Evolutionary conservation across 2,329 filamentous ascomycete genomes (phyloP).

Genomic region (Colletotrichum sp.): DNA sequence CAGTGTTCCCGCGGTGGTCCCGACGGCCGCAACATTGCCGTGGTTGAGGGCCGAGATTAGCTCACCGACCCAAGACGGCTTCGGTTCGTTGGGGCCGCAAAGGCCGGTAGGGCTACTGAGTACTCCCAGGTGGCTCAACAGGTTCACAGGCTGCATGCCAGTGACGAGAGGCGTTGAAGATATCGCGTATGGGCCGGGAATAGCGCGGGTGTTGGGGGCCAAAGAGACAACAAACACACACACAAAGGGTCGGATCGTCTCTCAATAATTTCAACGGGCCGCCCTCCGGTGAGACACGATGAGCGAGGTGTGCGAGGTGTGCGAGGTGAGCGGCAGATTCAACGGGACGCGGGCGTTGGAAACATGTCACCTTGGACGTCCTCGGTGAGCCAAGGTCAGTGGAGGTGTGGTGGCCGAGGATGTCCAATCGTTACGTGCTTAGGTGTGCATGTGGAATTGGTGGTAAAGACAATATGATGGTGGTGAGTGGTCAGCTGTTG

Average conservation of each 20-base stretch:
- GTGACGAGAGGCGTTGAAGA: not conserved
- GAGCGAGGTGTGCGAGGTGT: not conserved
- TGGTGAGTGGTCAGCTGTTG: not conserved
- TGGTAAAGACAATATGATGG: not conserved
- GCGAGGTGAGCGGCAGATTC: not conserved
- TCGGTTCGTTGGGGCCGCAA: slow-evolving; percentile 13
- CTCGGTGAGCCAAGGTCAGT: not conserved
- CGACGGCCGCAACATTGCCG: not conserved
- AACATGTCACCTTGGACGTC: not conserved
- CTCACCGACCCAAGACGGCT: slow-evolving; percentile 4
- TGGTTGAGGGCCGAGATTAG: slow-evolving; percentile 1
- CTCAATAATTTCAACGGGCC: slow-evolving; percentile 7
- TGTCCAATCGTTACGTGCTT: not conserved
- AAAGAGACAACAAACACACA: slow-evolving; percentile 8
- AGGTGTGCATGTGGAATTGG: not conserved
- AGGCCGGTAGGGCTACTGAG: slow-evolving; percentile 1
- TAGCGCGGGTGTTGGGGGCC: not conserved
- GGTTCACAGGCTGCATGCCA: not conserved
- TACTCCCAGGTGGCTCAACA: slow-evolving; percentile 9
- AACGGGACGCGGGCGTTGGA: not conserved
- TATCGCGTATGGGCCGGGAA: not conserved
- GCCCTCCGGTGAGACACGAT: slow-evolving; percentile 5
- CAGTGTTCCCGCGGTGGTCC: not conserved
- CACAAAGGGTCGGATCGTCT: not conserved
- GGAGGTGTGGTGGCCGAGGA: not conserved